Base-by-base conservation (phyloP, 108 stramenopile species). In the Aurantiochytrium sp. region DNA sequence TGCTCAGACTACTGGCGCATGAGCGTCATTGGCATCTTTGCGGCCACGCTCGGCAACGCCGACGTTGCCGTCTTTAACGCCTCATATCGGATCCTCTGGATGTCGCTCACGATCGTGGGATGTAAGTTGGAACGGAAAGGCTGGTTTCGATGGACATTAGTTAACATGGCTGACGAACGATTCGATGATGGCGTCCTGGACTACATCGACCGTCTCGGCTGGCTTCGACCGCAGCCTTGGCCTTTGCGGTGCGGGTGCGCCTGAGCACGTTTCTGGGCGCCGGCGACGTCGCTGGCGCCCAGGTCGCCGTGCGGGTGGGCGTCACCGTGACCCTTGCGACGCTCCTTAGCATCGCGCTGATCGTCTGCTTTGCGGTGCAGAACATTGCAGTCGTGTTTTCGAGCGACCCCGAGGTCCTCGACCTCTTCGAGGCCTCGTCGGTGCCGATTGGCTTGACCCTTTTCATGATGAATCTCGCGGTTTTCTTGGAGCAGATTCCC, bases 61-160 rank as follows among this genome's bases (percentile, higher is more conserved):
- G 93, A 95, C 73, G 92, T 95, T 17, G 96, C 93, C 4, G 91
- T 96, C 31, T 96, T 96, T 90, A 96, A 96, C 89, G 94, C 96
- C 3, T 93, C 94, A 3, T 96, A 96, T 87, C 92, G 95, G 27
- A 94, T 96, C 87, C 92, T 96, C 88, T 96, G 96, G 96, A 96
- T 96, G 69, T 92, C 92, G 3, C 86, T 96, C 68, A 94, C 93
- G 15, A 86, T 95, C 45, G 91, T 95, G 15, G 91, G 90, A 39
- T 92, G 95, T 65, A 65, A 65, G 59, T 65, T 65, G n/a, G n/a
- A n/a, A n/a, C n/a, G n/a, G n/a, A n/a, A n/a, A n/a, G n/a, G n/a
- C n/a, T n/a, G n/a, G n/a, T n/a, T n/a, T n/a, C n/a, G n/a, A n/a
- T n/a, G n/a, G n/a, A n/a, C n/a, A n/a, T n/a, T n/a, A n/a, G n/a